Percentiles rank a stretch among this genome's conserved stretches.
phyloP scores from a whole-genome alignment of 805 yeast genomes.

The Kluyveromyces nonfermentans region DNA sequence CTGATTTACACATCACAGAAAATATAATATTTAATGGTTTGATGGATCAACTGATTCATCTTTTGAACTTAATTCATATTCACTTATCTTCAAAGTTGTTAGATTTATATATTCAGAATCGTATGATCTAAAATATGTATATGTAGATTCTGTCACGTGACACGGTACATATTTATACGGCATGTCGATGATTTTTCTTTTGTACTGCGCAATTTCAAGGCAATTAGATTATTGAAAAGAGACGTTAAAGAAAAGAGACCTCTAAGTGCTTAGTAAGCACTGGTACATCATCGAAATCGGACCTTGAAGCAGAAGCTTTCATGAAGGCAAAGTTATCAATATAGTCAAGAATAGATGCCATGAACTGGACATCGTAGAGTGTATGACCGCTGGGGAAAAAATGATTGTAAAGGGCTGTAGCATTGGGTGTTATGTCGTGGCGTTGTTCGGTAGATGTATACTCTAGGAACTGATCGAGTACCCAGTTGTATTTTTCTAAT shows the following conservation, averaged over 20 bases:
- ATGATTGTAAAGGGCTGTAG: neutral
- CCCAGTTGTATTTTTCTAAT: constrained; percentile 13
- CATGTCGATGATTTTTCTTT: too few relatives aligned
- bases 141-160: neutral
- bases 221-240: neutral
- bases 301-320: neutral
- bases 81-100: too few relatives aligned
- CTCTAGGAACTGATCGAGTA: constrained; percentile 2
- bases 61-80: too few relatives aligned
- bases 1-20: neutral
- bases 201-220: neutral
- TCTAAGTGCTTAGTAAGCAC: neutral
- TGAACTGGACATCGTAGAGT: neutral
- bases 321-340: neutral
- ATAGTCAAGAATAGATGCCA: neutral
- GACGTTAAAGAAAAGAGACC: neutral
- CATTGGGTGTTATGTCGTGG: neutral
- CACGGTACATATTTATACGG: too few relatives aligned
- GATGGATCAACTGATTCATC: too few relatives aligned
- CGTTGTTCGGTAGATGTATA: neutral
- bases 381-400: constrained; percentile 4
- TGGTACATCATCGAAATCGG: neutral
- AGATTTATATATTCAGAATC: too few relatives aligned
- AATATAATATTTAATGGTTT: too few relatives aligned
- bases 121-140: too few relatives aligned